A percentile compares a stretch with the other conserved stretches of the same genome.
These are phyloP conservation scores for Cryptococcus depauperatus DNA, from an alignment of 1,284 basidiomycete species.

Conservation along the genomic window DNA sequence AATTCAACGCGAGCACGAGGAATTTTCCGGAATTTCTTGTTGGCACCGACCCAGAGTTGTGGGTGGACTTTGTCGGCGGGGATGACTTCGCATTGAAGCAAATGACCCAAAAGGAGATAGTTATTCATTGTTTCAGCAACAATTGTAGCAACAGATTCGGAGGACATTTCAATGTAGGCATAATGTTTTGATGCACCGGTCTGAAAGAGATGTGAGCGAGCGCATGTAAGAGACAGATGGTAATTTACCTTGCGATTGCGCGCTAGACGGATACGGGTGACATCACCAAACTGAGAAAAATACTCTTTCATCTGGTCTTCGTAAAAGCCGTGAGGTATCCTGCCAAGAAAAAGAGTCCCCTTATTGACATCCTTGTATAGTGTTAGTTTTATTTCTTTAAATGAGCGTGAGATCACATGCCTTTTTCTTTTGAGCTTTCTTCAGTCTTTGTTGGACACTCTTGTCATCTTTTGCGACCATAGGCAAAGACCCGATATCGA, in stretches of 20 bases:
- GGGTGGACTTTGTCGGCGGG: constrained; percentile 84
- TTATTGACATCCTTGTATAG: constrained; percentile 48
- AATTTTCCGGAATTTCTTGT: constrained; percentile 75
- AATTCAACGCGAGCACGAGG: constrained; percentile 67
- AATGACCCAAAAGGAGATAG: constrained; percentile 89
- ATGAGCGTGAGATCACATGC: constrained; percentile 48
- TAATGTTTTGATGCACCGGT: constrained; percentile 95
- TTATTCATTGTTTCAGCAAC: constrained; percentile 99
- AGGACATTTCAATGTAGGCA: constrained; percentile 91
- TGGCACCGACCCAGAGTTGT: constrained; percentile 88
- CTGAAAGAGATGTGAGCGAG: constrained; percentile 45
- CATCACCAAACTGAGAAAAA: constrained; percentile 89
- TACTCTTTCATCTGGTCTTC: constrained; percentile 89
- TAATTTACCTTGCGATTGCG: constrained; percentile 76
- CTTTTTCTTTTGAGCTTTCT: constrained; percentile 68
- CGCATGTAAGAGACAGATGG: background rate
- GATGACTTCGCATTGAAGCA: constrained; percentile 78
- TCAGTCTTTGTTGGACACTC: constrained; percentile 67
- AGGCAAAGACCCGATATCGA: constrained; percentile 65
- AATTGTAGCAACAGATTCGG: constrained; percentile 80
- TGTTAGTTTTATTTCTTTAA: constrained; percentile 1
- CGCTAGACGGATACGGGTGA: constrained; percentile 80
- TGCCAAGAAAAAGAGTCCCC: constrained; percentile 84
- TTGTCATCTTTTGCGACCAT: constrained; percentile 78
- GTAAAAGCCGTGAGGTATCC: constrained; percentile 94